Evolutionary conservation across 192 early-diverging fungal species (phyloP), one percentile per base, ranked within the genome.

Genomic region (Umbelopsis sp.): DNA sequence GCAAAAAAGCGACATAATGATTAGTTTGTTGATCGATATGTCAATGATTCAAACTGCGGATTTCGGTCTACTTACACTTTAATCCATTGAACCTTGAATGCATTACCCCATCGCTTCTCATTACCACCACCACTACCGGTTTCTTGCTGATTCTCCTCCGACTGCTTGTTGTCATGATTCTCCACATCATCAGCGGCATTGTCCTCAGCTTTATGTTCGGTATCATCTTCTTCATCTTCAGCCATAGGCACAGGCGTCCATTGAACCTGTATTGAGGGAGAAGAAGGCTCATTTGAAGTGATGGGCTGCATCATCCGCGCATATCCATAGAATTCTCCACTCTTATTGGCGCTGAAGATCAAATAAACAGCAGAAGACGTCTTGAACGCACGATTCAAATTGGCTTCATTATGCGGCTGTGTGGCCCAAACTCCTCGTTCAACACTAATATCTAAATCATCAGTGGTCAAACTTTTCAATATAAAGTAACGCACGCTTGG

Each of bases 311-410:
- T 37, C 67, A 69, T 69, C 77, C 73, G 70, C 30, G 80, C 82
- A 70, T 78, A 84, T 37, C 82, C 82, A 74, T 81, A 84, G 64
- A 84, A 84, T 52, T 84, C 82, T 5, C 82, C 82, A 51, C 82
- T 84, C 67, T 81, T 84, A 68, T 84, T 84, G 2, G 80, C 82
- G 64, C 82, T 84, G 50, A 84, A 84, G 20, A 84, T 74, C 47
- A 84, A 72, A 72, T 76, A 84, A 1, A 84, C 82, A 21, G 47
- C 65, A 1, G 46, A 27, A n/a, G 50, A 5, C 64, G 81, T 80
- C 66, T 73, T 68, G 55, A 81, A 84, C 0, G 82, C 82, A 2
- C 78, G 78, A 50, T 84, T 84, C 53, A 84, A 66, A n/a, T 71
- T 66, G 12, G 82, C 75, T 23, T 81, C 82, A 50, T 81, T 73